Conservation (phyloP, 192 early-diverging fungal species). For the Coemansia sp. region DNA sequence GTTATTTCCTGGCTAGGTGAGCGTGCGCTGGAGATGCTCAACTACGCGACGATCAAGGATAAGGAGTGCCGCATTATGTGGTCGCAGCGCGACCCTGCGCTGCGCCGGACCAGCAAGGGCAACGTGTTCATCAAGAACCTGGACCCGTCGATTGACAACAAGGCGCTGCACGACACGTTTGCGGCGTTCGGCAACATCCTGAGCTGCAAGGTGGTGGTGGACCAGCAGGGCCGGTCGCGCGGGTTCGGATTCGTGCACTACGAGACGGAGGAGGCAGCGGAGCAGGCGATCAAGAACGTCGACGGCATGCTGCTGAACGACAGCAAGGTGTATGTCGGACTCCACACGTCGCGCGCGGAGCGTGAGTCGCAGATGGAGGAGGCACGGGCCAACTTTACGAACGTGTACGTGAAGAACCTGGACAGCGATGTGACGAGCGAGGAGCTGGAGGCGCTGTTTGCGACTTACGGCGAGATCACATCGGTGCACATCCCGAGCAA, state of each 20-base stretch:
- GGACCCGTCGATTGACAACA: constrained; percentile 96
- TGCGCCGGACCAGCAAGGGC: constrained; percentile 86
- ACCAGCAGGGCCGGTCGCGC: constrained; percentile 74
- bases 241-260: constrained; percentile 99
- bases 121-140: constrained; percentile 99
- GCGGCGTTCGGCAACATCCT: constrained; percentile 95
- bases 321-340: constrained; percentile 93
- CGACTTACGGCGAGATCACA: constrained; percentile 75
- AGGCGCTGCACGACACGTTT: constrained; percentile 99
- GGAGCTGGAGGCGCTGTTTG: constrained; percentile 77
- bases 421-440: constrained; percentile 76
- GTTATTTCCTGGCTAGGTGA: too few species aligned
- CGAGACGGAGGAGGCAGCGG: constrained; percentile 90
- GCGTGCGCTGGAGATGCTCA: constrained; percentile 88
- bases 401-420: constrained; percentile 98
- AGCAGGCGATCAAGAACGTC: constrained; percentile 94
- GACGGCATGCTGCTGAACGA: constrained; percentile 99
- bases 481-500: constrained; percentile 76
- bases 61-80: constrained; percentile 99
- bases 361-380: constrained; percentile 88
- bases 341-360: constrained; percentile 90
- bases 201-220: constrained; percentile 94
- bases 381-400: constrained; percentile 90
- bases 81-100: constrained; percentile 97
- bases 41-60: constrained; percentile 95